Conservation (phyloP, 225 moss, liverwort and hornwort genomes). For the Climacium dendroides region DNA sequence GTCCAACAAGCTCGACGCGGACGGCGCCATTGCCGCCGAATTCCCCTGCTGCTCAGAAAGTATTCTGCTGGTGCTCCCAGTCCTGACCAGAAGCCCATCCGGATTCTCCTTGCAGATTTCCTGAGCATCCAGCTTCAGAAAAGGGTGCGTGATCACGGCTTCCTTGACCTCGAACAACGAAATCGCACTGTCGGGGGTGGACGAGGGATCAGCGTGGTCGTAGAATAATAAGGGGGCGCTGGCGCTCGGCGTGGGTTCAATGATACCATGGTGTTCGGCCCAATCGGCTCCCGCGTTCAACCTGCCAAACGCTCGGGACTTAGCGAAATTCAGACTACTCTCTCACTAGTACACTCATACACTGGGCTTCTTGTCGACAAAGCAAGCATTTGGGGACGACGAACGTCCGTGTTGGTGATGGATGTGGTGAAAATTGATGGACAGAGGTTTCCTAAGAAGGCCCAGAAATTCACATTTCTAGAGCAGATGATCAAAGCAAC, state of each 20-base stretch:
- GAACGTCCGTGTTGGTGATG: background rate
- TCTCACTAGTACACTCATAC: background rate
- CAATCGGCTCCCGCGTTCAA: conserved; percentile 22
- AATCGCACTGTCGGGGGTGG: background rate
- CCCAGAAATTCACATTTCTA: background rate
- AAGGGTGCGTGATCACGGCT: conserved; percentile 1
- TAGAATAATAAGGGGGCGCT: background rate
- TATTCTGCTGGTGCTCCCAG: conserved; percentile 16
- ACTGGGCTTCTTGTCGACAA: background rate
- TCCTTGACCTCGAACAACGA: background rate
- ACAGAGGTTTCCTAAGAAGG: background rate
- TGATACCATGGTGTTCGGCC: conserved; percentile 14
- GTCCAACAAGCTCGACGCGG: background rate
- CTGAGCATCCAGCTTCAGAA: conserved; percentile 22
- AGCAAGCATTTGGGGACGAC: background rate
- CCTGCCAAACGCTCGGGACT: conserved; percentile 5
- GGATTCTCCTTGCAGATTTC: conserved; percentile 16
- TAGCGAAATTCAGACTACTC: background rate
- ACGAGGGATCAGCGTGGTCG: background rate
- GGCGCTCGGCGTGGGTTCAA: background rate
- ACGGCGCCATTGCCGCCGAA: background rate
- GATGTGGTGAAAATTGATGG: background rate
- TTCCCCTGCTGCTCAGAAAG: background rate
- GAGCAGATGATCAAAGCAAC: background rate
- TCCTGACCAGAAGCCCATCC: background rate